Conservation (phyloP, 2,329 filamentous ascomycete genomes). For the Colletotrichum viniferum region DNA sequence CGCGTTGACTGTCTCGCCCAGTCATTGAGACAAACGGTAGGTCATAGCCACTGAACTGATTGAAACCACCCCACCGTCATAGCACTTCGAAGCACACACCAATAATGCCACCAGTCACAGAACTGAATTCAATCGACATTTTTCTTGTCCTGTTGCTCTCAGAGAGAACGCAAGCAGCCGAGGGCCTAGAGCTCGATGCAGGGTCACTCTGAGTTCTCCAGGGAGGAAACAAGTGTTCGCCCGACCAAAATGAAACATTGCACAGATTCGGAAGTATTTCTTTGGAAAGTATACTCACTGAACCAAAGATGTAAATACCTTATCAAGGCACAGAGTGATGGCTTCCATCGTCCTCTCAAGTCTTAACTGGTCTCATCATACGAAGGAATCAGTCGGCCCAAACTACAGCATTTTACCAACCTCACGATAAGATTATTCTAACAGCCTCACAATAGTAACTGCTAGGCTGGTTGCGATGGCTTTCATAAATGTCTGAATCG, state of each 20-base stretch:
- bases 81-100: neutral
- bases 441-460: rapidly evolving
- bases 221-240: neutral
- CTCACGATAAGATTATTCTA: neutral
- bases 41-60: neutral
- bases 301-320: neutral
- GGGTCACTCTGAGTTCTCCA: neutral
- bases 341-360: rapidly evolving
- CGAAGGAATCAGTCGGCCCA: rapidly evolving
- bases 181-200: neutral
- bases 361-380: neutral
- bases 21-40: neutral
- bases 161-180: neutral
- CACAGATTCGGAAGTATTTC: rapidly evolving
- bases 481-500: neutral
- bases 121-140: rapidly evolving
- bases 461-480: neutral
- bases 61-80: neutral
- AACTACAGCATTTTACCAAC: neutral
- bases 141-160: neutral
- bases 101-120: rapidly evolving
- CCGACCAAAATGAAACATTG: neutral
- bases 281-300: neutral
- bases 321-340: rapidly evolving
- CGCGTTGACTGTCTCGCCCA: neutral